Conservation (phyloP, 768 basidiomycete genomes). For the Xanthoconium purpureum region DNA sequence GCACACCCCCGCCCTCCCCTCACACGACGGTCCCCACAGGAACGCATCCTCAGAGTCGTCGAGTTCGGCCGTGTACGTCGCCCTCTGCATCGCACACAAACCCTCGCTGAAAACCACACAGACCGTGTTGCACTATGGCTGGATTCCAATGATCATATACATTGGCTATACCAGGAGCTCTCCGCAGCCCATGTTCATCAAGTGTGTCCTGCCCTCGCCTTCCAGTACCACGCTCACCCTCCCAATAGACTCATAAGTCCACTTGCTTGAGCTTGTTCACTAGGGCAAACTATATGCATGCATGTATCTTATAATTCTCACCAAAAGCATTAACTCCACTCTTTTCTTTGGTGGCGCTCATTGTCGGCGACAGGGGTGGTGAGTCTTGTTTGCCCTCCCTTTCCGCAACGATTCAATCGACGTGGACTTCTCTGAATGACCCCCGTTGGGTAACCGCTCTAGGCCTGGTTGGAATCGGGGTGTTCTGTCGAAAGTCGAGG, state of each 20-base stretch:
- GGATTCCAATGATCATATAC: constrained; percentile 97
- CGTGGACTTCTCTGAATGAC: constrained; percentile 41
- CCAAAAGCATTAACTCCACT: constrained; percentile 10
- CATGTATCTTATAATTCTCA: constrained; percentile 30
- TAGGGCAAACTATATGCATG: constrained; percentile 13
- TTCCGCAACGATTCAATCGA: constrained; percentile 53
- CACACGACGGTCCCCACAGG: constrained; percentile 33
- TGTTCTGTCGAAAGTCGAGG: constrained; percentile 68
- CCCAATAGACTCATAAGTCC: constrained; percentile 82
- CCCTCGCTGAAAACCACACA: constrained; percentile 30
- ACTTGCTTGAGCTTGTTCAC: constrained; percentile 57
- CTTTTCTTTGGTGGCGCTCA: not conserved
- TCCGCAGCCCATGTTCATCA: constrained; percentile 92
- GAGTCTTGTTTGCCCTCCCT: constrained; percentile 17
- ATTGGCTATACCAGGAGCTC: constrained; percentile 90
- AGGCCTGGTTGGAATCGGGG: constrained; percentile 45
- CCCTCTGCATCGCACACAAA: not conserved
- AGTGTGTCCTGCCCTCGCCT: constrained; percentile 54
- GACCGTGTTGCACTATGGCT: constrained; percentile 91
- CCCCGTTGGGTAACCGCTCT: constrained; percentile 45
- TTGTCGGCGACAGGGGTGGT: constrained; percentile 19
- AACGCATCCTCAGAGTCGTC: constrained; percentile 77
- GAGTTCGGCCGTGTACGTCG: constrained; percentile 75
- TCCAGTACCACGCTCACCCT: not conserved
- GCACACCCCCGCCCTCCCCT: not conserved